Conservation (phyloP, 2,329 filamentous ascomycete species). For the Coniochaeta sp. region DNA sequence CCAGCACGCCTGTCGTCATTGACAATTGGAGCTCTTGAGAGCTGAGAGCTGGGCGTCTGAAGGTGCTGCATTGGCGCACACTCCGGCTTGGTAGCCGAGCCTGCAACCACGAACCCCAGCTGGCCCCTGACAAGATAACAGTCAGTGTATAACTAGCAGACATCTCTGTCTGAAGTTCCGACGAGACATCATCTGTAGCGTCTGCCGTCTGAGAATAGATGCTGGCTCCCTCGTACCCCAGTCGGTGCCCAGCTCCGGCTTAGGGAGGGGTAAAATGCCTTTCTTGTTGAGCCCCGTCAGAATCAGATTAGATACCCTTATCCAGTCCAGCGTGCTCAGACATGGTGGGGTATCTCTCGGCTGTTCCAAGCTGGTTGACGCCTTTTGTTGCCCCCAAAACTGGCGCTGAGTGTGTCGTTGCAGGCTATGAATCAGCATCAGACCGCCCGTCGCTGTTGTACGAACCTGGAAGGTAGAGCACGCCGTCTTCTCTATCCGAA, state of each 20-base stretch:
- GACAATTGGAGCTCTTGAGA: constrained; percentile 1
- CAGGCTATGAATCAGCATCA: not conserved
- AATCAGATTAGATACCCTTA: too few relatives aligned
- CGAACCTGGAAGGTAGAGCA: too few relatives aligned
- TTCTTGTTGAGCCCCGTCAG: not conserved
- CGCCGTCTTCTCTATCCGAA: not conserved
- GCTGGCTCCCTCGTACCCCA: too few relatives aligned
- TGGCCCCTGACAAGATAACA: not conserved
- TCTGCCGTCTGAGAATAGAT: not conserved
- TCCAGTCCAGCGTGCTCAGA: too few relatives aligned
- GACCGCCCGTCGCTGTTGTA: too few relatives aligned
- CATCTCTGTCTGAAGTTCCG: not conserved
- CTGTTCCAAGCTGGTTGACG: not conserved
- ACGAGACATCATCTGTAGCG: not conserved
- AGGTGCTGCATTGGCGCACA: too few relatives aligned
- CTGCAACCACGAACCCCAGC: not conserved
- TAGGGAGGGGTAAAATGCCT: not conserved
- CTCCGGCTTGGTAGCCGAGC: too few relatives aligned
- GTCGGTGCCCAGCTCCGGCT: not conserved
- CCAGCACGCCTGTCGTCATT: not conserved
- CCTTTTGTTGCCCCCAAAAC: not conserved
- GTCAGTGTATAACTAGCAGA: not conserved
- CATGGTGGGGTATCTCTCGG: not conserved
- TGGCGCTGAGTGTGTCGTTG: not conserved
- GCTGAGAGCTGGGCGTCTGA: too few relatives aligned